phyloP scores from a whole-genome alignment of 768 basidiomycete genomes.

The Thelephora ganbajun region DNA sequence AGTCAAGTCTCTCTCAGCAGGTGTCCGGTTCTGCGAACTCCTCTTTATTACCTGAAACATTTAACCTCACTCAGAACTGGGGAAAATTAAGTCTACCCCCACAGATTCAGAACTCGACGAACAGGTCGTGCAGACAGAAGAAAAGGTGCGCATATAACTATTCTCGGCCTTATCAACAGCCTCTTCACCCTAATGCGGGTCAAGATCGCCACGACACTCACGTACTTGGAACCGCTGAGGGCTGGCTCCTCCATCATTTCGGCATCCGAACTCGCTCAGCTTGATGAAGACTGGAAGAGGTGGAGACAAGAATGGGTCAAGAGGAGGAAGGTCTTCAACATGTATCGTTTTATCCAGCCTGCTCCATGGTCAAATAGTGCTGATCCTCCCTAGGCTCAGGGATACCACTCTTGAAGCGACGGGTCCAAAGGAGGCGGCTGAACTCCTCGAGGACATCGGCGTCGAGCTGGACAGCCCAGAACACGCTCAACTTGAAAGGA shows the following conservation, averaged over 20 bases:
- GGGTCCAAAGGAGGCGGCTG: slow-evolving; percentile 45
- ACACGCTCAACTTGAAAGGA: slow-evolving; percentile 49
- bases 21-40: slow-evolving; percentile 16
- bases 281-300: slow-evolving; percentile 63
- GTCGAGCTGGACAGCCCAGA: slow-evolving; percentile 69
- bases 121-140: slow-evolving; percentile 35
- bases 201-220: slow-evolving; percentile 35
- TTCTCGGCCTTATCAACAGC: slow-evolving; percentile 7
- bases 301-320: slow-evolving; percentile 77
- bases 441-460: slow-evolving; percentile 68
- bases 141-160: slow-evolving; percentile 29
- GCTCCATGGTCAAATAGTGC: background rate
- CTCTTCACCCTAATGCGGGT: slow-evolving; percentile 5
- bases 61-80: slow-evolving; percentile 36
- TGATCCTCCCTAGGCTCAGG: slow-evolving; percentile 45
- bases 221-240: slow-evolving; percentile 50
- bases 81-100: slow-evolving; percentile 46
- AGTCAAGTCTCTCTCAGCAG: slow-evolving; percentile 33
- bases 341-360: slow-evolving; percentile 29
- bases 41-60: slow-evolving; percentile 9
- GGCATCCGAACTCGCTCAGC: slow-evolving; percentile 47
- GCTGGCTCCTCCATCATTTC: slow-evolving; percentile 56
- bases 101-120: slow-evolving; percentile 53
- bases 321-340: slow-evolving; percentile 61
- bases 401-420: slow-evolving; percentile 53